Evolutionary conservation across 164 flowering plant genomes (phyloP).

Genomic region (Vitis cinerea): DNA sequence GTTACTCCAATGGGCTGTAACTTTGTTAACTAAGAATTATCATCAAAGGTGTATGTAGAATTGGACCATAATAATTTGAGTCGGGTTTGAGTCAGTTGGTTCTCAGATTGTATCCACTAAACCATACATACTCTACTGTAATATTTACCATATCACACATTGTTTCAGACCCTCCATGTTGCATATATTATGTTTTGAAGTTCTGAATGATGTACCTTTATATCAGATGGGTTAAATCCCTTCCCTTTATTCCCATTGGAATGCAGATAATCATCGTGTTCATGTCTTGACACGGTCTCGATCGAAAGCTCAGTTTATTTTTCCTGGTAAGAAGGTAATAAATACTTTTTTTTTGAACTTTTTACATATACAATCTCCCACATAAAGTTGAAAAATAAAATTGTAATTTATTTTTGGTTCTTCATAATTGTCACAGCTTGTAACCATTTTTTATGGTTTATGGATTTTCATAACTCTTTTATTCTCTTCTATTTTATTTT

Average conservation of each 20-base stretch:
- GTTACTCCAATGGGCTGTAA: not conserved
- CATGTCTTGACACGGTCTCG: constrained; percentile 83
- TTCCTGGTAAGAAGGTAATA: constrained; percentile 99
- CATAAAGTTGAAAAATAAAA: too few species aligned
- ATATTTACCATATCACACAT: too few species aligned
- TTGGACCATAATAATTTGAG: not conserved
- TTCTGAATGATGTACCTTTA: too few species aligned
- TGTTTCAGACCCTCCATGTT: too few species aligned
- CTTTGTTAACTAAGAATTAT: not conserved
- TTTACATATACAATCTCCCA: not conserved
- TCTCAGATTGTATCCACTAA: not conserved
- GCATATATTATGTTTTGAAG: too few species aligned
- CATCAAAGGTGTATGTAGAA: not conserved
- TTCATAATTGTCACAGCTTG: too few species aligned
- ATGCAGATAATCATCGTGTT: constrained; percentile 74
- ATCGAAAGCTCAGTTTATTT: constrained; percentile 73
- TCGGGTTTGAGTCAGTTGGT: not conserved
- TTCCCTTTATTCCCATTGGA: constrained; percentile 7
- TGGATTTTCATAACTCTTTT: too few species aligned
- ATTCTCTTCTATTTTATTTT: too few species aligned
- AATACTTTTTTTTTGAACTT: constrained; percentile 13
- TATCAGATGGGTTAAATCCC: not conserved
- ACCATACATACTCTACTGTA: not conserved
- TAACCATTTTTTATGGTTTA: too few species aligned
- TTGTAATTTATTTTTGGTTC: too few species aligned